These are phyloP conservation scores for Sphagnum contortum DNA, from an alignment of 225 moss, liverwort and hornwort species.

Conservation along the genomic window DNA sequence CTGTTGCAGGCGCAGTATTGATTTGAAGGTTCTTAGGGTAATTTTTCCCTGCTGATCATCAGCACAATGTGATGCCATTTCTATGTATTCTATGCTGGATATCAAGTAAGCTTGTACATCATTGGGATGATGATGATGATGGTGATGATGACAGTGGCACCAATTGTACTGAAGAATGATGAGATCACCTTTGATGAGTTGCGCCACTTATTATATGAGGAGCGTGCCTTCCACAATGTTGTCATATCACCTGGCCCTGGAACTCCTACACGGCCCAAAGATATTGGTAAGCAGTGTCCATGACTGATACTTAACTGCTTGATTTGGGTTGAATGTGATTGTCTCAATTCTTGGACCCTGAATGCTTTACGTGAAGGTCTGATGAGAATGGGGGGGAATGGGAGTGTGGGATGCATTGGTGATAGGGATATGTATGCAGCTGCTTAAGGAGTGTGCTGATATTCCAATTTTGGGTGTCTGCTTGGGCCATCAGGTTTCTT, in stretches of 20 bases:
- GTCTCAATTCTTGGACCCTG: no score
- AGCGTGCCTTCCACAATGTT: constrained; percentile 85
- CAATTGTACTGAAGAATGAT: constrained; percentile 90
- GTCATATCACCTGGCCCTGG: constrained; percentile 99
- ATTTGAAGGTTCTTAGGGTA: neutral
- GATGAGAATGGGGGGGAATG: no score
- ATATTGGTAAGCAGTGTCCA: constrained; percentile 51
- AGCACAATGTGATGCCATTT: no score
- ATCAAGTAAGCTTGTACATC: no score
- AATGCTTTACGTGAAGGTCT: no score
- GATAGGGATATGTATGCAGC: constrained; percentile 67
- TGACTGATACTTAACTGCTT: no score
- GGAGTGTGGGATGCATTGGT: no score
- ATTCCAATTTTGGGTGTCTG: constrained; percentile 97
- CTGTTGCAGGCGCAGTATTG: no score
- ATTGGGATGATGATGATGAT: no score
- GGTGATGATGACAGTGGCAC: constrained; percentile 48
- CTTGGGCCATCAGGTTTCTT: constrained; percentile 83
- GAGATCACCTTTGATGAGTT: constrained; percentile 74
- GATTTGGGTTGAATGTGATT: no score
- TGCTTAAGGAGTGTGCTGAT: constrained; percentile 81
- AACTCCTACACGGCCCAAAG: constrained; percentile 68
- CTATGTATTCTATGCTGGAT: no score
- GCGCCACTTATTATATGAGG: constrained; percentile 48
- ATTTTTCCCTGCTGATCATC: no score